Percentiles rank a stretch among this genome's conserved stretches.
Conservation (phyloP, 1,284 basidiomycete genomes). For the Rhodotorula mucilaginosa region DNA sequence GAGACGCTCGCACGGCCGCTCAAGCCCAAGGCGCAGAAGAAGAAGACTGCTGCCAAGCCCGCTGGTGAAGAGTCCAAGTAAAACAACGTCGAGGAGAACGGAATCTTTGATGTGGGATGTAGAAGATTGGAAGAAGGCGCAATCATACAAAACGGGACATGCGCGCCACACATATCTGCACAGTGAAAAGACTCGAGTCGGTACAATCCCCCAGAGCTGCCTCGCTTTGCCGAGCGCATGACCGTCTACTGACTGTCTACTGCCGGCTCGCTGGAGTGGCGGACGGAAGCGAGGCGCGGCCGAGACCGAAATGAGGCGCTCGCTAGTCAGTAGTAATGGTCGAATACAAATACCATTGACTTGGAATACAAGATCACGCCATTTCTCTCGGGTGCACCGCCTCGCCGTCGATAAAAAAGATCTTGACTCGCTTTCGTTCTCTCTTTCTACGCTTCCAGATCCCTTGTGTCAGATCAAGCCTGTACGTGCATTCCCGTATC, state of each 20-base stretch:
- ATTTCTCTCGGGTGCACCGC: background rate
- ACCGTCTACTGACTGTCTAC: no score
- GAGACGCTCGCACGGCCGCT: constrained; percentile 71
- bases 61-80: constrained; percentile 22
- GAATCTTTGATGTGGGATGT: no score
- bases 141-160: background rate
- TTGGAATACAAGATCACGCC: background rate
- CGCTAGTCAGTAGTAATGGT: background rate
- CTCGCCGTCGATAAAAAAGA: background rate
- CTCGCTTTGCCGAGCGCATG: no score
- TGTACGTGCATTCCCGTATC: no score
- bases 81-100: background rate
- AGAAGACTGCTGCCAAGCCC: constrained; percentile 61
- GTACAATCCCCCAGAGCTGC: no score
- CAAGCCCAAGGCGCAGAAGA: constrained; percentile 85
- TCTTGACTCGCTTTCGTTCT: no score
- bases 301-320: background rate
- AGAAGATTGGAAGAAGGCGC: background rate
- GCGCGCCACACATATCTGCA: no score
- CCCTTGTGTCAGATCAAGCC: no score
- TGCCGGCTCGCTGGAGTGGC: no score
- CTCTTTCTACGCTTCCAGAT: no score
- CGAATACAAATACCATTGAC: background rate
- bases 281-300: background rate
- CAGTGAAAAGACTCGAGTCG: background rate